phyloP scores from a whole-genome alignment of 2,329 filamentous ascomycete species.

The Xylariaceae sp. region DNA sequence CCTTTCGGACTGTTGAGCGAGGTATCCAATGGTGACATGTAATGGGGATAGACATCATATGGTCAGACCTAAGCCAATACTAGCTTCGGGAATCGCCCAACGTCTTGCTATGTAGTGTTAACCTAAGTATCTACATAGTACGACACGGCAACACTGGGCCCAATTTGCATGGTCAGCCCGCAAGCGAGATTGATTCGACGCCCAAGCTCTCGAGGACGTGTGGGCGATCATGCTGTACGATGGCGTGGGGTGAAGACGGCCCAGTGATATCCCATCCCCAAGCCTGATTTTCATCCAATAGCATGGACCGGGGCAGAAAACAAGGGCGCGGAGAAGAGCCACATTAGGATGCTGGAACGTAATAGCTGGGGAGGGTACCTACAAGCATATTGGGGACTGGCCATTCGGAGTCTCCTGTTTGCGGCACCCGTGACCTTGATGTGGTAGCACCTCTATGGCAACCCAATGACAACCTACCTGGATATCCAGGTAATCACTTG shows the following conservation, averaged over 20 bases:
- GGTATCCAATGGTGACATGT: not conserved
- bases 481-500: not conserved
- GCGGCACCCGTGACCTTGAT: conserved; percentile 17
- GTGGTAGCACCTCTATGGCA: conserved; percentile 13
- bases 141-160: not conserved
- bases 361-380: conserved; percentile 1
- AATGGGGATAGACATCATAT: not conserved
- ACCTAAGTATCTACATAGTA: not conserved
- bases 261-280: conserved; percentile 13
- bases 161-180: conserved; percentile 2
- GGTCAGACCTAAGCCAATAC: not conserved
- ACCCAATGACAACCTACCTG: conserved; percentile 13
- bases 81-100: not conserved
- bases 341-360: conserved; percentile 10
- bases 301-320: conserved; percentile 7
- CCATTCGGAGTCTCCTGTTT: conserved; percentile 15
- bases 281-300: conserved; percentile 18
- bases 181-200: conserved; percentile 9
- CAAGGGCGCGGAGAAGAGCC: conserved; percentile 10
- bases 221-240: conserved; percentile 13
- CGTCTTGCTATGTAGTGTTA: not conserved
- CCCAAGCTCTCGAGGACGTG: conserved; percentile 5
- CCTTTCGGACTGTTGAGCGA: not conserved
- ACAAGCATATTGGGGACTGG: not conserved
- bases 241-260: conserved; percentile 7